Conservation (phyloP, 495 filamentous ascomycete species). For the Penicillium taxi region DNA sequence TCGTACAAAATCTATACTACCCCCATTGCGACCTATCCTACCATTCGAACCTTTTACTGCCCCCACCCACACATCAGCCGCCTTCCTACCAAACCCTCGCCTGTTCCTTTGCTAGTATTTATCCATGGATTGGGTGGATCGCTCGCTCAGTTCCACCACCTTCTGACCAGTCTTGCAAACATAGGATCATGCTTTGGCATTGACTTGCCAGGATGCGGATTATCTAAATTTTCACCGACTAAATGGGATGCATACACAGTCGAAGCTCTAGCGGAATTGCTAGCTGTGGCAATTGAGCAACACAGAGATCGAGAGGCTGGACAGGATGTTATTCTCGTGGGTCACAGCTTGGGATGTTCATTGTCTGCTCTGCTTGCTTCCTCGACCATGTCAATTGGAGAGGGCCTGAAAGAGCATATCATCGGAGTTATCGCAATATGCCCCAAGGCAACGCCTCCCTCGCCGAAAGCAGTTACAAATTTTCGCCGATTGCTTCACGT, state of each 20-base stretch:
- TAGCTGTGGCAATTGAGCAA: conserved; percentile 62
- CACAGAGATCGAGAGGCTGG: conserved; percentile 56
- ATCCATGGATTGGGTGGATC: conserved; percentile 89
- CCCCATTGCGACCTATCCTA: conserved; percentile 59
- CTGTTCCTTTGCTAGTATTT: conserved; percentile 81
- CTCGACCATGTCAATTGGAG: conserved; percentile 40
- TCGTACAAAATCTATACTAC: conserved; percentile 63
- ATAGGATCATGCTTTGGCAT: conserved; percentile 82
- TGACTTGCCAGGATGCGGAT: conserved; percentile 83
- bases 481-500: conserved; percentile 54
- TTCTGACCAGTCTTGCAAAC: conserved; percentile 76
- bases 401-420: conserved; percentile 51
- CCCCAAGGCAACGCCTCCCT: conserved; percentile 57
- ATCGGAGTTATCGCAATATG: conserved; percentile 74
- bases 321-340: conserved; percentile 73
- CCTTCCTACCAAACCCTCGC: conserved; percentile 60
- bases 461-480: conserved; percentile 41
- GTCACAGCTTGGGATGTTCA: conserved; percentile 82
- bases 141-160: conserved; percentile 73
- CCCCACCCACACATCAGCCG: conserved; percentile 72
- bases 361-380: conserved; percentile 68
- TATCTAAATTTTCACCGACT: conserved; percentile 61
- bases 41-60: conserved; percentile 74
- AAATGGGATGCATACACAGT: conserved; percentile 74
- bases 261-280: conserved; percentile 64